These are phyloP conservation scores for Bifiguratus adelaidae DNA, from an alignment of 192 early-diverging fungal species.

Conservation along the genomic window DNA sequence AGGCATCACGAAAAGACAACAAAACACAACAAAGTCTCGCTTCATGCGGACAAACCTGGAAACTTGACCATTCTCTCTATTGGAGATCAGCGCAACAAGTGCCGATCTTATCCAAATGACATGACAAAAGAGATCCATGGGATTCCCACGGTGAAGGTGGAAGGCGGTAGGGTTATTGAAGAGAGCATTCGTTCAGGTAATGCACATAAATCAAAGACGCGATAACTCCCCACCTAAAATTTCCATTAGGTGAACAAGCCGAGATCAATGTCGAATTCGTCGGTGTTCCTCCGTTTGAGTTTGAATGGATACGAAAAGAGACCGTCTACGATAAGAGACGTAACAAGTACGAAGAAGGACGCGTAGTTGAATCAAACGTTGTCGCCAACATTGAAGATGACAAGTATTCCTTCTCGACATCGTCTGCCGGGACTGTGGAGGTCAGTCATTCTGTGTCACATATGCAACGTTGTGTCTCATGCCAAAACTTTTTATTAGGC, in stretches of 20 bases:
- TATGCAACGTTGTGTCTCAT: not conserved
- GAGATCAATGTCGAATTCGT: constrained; percentile 28
- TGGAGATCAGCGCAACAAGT: constrained; percentile 28
- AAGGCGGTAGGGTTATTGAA: constrained; percentile 26
- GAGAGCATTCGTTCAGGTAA: constrained; percentile 28
- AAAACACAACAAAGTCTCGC: not conserved
- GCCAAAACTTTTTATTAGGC: constrained; percentile 3
- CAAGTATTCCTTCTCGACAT: constrained; percentile 20
- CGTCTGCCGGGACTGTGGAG: constrained; percentile 27
- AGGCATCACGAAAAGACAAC: not conserved
- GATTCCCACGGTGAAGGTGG: constrained; percentile 21
- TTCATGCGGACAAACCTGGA: constrained; percentile 28
- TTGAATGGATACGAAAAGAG: constrained; percentile 28
- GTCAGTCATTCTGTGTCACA: not conserved
- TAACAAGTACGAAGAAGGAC: constrained; percentile 18
- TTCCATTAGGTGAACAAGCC: constrained; percentile 27
- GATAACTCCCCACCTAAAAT: not conserved
- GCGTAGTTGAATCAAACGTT: constrained; percentile 20
- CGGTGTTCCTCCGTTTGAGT: constrained; percentile 32
- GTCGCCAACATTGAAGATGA: constrained; percentile 18
- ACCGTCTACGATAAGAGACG: constrained; percentile 15
- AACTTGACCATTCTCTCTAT: constrained; percentile 32
- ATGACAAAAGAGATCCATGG: constrained; percentile 24
- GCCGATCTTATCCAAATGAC: constrained; percentile 21
- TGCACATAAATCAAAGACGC: not conserved